These are phyloP conservation scores for Suhomyces sp. DNA, from an alignment of 805 yeast genomes.

Conservation along the genomic window DNA sequence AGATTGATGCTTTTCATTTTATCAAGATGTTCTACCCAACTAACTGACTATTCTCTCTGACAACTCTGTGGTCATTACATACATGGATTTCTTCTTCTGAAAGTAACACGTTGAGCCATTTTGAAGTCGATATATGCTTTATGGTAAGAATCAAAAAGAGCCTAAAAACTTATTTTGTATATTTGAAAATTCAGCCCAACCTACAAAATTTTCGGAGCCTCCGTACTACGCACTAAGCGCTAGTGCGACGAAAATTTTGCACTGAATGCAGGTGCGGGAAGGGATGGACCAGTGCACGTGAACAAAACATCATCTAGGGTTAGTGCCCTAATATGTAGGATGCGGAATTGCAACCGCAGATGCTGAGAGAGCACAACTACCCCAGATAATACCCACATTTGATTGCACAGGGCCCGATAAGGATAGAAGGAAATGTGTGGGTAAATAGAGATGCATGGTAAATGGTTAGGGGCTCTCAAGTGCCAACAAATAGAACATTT, in stretches of 20 bases:
- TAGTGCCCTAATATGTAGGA: conserved; percentile 17
- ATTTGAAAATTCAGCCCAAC: conserved; percentile 1
- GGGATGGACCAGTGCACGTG: background rate
- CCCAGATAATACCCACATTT: too few relatives aligned
- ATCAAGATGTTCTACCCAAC: background rate
- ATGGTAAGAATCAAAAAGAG: conserved; percentile 12
- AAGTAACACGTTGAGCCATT: conserved; percentile 99
- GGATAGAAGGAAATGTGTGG: too few relatives aligned
- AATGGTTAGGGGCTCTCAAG: too few relatives aligned
- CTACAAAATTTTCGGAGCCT: conserved; percentile 6
- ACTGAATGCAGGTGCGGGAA: conserved; percentile 3
- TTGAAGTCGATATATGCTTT: conserved; percentile 30
- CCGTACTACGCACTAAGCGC: background rate
- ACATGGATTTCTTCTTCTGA: conserved; percentile 98
- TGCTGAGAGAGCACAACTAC: too few relatives aligned
- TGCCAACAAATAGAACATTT: too few relatives aligned
- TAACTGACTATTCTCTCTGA: background rate
- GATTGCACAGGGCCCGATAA: too few relatives aligned
- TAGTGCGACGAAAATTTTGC: conserved; percentile 3
- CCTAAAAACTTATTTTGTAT: conserved; percentile 8
- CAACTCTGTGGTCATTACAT: conserved; percentile 21
- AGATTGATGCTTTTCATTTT: background rate
- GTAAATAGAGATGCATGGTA: too few relatives aligned
- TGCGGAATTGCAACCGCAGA: too few relatives aligned
- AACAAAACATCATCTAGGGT: conserved; percentile 8